These are phyloP conservation scores for Arthrobotrys iridis DNA, from an alignment of 2,329 filamentous ascomycete species.

Conservation along the genomic window DNA sequence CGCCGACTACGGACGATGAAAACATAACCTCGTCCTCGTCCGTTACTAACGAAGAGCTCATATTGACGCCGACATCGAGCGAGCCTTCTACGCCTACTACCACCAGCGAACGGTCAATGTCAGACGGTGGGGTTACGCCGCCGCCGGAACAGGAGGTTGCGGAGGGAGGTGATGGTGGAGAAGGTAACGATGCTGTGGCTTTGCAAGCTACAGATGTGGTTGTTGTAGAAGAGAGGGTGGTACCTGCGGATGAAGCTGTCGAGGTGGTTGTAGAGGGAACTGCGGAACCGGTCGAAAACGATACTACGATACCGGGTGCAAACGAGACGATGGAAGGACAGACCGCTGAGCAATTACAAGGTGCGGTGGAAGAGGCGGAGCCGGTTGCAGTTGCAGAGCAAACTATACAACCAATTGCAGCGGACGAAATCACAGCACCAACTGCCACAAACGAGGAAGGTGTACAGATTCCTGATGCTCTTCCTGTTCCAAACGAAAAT, in stretches of 20 bases:
- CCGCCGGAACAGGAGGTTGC: background rate
- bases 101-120: too few species aligned
- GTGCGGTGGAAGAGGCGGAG: background rate
- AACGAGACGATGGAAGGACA: background rate
- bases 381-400: background rate
- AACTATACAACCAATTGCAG: too few species aligned
- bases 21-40: background rate
- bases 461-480: too few species aligned
- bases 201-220: too few species aligned
- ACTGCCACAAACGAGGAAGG: too few species aligned
- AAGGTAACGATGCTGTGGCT: background rate
- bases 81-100: conserved; percentile 1
- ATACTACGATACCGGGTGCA: background rate
- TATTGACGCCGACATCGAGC: conserved; percentile 1
- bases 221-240: background rate
- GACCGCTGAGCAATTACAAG: too few species aligned
- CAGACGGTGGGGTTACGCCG: too few species aligned
- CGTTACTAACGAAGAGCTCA: too few species aligned
- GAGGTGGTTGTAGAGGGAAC: background rate
- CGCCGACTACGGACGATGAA: too few species aligned
- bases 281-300: background rate
- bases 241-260: background rate
- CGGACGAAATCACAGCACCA: too few species aligned
- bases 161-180: background rate
- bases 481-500: too few species aligned